phyloP scores from a whole-genome alignment of 2,329 filamentous ascomycete species.

The Diplodia corticola region DNA sequence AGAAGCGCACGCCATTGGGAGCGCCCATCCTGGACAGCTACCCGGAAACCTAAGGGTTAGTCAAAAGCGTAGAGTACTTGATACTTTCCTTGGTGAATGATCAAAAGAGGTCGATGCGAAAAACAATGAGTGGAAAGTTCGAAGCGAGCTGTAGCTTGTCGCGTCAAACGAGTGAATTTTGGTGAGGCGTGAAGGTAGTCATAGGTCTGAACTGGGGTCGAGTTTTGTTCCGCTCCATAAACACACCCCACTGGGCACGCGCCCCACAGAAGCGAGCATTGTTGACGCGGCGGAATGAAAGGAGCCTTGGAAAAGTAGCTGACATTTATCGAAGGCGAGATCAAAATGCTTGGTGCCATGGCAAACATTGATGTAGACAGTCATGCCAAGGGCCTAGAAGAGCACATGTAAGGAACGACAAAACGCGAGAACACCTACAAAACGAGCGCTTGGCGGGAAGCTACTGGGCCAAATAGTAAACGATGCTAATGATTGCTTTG shows the following conservation, averaged over 20 bases:
- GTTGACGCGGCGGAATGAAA: constrained; percentile 23
- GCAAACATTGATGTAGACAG: background rate
- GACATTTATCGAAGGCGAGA: background rate
- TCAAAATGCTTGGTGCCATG: constrained; percentile 21
- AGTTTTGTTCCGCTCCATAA: constrained; percentile 7
- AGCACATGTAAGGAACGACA: constrained; percentile 11
- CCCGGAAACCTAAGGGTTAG: background rate
- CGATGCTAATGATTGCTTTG: no score
- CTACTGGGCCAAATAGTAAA: background rate
- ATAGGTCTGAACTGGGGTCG: background rate
- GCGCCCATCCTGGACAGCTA: constrained; percentile 10
- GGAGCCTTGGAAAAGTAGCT: background rate
- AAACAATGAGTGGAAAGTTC: background rate
- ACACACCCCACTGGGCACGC: background rate
- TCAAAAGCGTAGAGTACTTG: background rate
- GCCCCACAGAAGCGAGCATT: background rate
- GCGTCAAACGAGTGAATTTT: background rate
- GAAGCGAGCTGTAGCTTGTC: background rate
- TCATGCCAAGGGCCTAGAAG: background rate
- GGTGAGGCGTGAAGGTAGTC: background rate
- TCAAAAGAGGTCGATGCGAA: background rate
- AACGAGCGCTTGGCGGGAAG: background rate
- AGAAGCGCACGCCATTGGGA: background rate
- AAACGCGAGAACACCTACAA: constrained; percentile 1
- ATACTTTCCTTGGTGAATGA: background rate